Conservation (phyloP, 106 monocot species). For the Dioscorea zingiberensis region DNA sequence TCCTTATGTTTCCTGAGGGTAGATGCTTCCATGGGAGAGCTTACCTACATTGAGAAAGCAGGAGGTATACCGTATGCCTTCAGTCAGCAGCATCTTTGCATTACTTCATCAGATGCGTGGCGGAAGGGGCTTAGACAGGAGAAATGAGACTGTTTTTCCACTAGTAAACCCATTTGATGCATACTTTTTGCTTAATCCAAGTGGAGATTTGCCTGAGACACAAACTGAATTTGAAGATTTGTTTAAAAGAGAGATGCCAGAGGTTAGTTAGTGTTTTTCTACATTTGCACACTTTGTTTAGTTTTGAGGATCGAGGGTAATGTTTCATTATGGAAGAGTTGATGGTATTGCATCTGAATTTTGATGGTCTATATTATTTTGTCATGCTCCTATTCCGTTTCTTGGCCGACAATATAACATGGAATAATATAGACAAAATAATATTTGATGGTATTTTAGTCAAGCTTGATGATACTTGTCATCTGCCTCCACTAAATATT, state of each 20-base stretch:
- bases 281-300: too few species aligned
- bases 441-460: too few species aligned
- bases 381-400: too few species aligned
- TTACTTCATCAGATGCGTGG: background rate
- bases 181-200: slow-evolving; percentile 6
- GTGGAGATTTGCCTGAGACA: background rate
- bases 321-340: too few species aligned
- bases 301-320: too few species aligned
- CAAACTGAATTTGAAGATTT: slow-evolving; percentile 7
- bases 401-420: too few species aligned
- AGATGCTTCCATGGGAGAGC: slow-evolving; percentile 14
- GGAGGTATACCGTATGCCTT: slow-evolving; percentile 6
- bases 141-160: background rate
- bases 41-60: slow-evolving; percentile 2
- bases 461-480: too few species aligned
- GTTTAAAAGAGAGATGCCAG: slow-evolving; percentile 3
- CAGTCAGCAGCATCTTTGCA: background rate
- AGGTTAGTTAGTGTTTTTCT: background rate
- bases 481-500: too few species aligned
- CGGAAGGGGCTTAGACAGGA: background rate
- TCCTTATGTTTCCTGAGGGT: background rate
- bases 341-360: too few species aligned
- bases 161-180: background rate
- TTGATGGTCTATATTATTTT: too few species aligned
- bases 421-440: too few species aligned